Evolutionary conservation across 495 filamentous ascomycete genomes (phyloP).

Genomic region (Lophiotrema nucula): DNA sequence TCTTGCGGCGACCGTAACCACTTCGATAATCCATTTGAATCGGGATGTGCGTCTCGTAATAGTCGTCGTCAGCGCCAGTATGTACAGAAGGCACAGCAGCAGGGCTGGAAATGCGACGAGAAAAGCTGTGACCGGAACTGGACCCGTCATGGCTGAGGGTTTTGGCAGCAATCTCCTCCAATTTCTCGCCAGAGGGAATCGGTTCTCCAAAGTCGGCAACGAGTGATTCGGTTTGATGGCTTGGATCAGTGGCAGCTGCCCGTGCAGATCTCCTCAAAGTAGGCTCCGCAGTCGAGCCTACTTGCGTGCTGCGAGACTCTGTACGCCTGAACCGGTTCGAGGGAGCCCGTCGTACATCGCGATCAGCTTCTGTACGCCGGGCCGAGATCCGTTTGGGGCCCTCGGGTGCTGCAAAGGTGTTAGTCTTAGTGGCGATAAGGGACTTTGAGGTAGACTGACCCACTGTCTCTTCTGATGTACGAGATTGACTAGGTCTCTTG

Average conservation of each 20-base stretch:
- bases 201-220: conserved; percentile 18
- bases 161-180: neutral
- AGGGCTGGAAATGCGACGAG: neutral
- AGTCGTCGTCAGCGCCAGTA: conserved; percentile 2
- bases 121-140: conserved; percentile 1
- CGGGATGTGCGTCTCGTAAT: conserved; percentile 5
- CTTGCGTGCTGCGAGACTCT: too few species aligned
- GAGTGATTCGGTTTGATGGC: too few species aligned
- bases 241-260: neutral
- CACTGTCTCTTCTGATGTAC: too few species aligned
- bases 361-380: conserved; percentile 1
- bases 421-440: conserved; percentile 10
- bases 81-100: neutral
- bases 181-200: neutral
- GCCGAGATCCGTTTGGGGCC: neutral
- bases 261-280: neutral
- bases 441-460: conserved; percentile 5
- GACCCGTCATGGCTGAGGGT: conserved; percentile 17
- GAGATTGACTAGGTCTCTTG: too few species aligned
- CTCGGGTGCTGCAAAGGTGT: neutral
- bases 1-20: conserved; percentile 19
- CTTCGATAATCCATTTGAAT: conserved; percentile 20
- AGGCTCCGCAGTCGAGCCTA: too few species aligned
- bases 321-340: too few species aligned
- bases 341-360: conserved; percentile 12